Conservation (phyloP, 2,329 filamentous ascomycete species). For the Rugonectria rugulosa region DNA sequence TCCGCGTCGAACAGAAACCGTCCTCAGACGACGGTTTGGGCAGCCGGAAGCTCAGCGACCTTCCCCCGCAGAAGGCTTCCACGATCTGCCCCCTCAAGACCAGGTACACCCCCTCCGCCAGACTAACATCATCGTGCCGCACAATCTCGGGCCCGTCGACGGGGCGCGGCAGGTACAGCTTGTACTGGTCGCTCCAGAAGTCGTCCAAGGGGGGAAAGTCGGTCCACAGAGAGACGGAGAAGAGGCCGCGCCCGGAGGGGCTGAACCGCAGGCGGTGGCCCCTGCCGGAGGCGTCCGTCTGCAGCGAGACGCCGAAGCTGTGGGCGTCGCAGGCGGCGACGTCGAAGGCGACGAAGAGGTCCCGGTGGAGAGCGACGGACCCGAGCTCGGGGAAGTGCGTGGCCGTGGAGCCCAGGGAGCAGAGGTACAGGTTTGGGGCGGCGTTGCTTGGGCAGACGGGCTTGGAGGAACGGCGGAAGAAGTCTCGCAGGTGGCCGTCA, state of each 20-base stretch:
- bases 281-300: conserved; percentile 38
- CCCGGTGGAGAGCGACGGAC: conserved; percentile 23
- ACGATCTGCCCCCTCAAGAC: conserved; percentile 38
- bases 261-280: conserved; percentile 38
- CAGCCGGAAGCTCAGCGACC: conserved; percentile 41
- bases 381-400: conserved; percentile 35
- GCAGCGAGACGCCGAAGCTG: conserved; percentile 40
- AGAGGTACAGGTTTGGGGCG: conserved; percentile 35
- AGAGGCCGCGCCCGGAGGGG: conserved; percentile 30
- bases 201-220: conserved; percentile 46
- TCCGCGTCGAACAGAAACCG: conserved; percentile 19
- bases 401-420: conserved; percentile 36
- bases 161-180: conserved; percentile 40
- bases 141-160: conserved; percentile 47
- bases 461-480: conserved; percentile 24
- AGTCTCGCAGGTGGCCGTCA: conserved; percentile 32
- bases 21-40: conserved; percentile 27
- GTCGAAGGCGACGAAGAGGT: conserved; percentile 37
- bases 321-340: conserved; percentile 37
- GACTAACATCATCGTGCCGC: conserved; percentile 40
- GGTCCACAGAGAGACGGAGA: conserved; percentile 39
- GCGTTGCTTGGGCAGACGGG: conserved; percentile 34
- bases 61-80: conserved; percentile 41
- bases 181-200: conserved; percentile 49
- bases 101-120: conserved; percentile 36